A percentile compares a stretch with the other conserved stretches of the same genome.
phyloP scores from a whole-genome alignment of 2,329 filamentous ascomycete genomes.

The Penicillium sp. region DNA sequence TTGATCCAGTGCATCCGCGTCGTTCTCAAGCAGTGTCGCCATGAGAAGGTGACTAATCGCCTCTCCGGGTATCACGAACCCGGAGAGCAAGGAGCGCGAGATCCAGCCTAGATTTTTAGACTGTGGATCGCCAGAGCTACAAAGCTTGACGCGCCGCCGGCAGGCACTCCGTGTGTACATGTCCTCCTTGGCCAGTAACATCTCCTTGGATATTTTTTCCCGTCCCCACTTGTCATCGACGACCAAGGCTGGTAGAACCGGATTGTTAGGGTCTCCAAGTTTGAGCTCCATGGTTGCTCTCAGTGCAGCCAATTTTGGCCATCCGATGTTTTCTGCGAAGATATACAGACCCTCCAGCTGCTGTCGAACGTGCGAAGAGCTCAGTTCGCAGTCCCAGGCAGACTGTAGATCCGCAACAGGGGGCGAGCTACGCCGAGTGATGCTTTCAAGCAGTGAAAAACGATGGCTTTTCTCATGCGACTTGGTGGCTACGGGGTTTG shows the following conservation, averaged over 20 bases:
- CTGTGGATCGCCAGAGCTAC: slow-evolving; percentile 16
- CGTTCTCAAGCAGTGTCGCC: slow-evolving; percentile 56
- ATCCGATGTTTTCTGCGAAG: slow-evolving; percentile 51
- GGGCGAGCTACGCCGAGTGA: slow-evolving; percentile 21
- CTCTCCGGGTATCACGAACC: slow-evolving; percentile 55
- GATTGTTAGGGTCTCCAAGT: slow-evolving; percentile 25
- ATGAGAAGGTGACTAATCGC: slow-evolving; percentile 55
- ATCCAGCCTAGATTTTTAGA: slow-evolving; percentile 52
- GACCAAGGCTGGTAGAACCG: slow-evolving; percentile 9
- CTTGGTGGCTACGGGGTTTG: slow-evolving; percentile 3
- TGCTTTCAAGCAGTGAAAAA: slow-evolving; percentile 26
- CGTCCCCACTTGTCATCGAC: slow-evolving; percentile 13
- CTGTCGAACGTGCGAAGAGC: slow-evolving; percentile 36
- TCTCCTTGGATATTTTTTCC: slow-evolving; percentile 9
- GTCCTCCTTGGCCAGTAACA: slow-evolving; percentile 21
- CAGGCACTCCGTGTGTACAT: slow-evolving; percentile 33
- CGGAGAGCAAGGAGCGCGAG: slow-evolving; percentile 55
- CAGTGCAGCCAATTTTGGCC: slow-evolving; percentile 47
- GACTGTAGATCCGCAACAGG: slow-evolving; percentile 22
- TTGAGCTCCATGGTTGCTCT: slow-evolving; percentile 39
- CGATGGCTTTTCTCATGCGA: slow-evolving; percentile 16
- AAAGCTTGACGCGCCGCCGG: slow-evolving; percentile 31
- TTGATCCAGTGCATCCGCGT: slow-evolving; percentile 46
- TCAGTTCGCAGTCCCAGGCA: slow-evolving; percentile 36
- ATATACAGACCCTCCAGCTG: slow-evolving; percentile 52